Evolutionary conservation across 371 early-diverging fungal genomes (phyloP).

Genomic region (Mucor indicus): DNA sequence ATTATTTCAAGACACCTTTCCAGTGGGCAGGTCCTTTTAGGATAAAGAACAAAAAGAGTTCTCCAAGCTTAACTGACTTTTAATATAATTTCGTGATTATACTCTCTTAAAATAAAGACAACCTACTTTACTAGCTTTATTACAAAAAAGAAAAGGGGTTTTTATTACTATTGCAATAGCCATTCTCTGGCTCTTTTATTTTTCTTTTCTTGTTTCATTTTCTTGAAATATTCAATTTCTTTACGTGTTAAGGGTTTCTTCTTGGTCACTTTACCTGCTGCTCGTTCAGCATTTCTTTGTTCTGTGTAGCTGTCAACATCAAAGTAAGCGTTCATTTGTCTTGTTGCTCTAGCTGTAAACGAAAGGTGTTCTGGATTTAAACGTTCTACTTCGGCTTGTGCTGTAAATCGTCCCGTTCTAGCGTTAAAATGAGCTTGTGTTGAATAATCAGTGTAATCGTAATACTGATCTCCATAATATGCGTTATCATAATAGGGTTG

Average conservation of each 20-base stretch:
- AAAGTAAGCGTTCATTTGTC: slow-evolving; percentile 49
- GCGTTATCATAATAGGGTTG: neutral
- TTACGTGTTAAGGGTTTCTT: slow-evolving; percentile 36
- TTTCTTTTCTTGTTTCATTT: slow-evolving; percentile 43
- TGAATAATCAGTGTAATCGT: slow-evolving; percentile 18
- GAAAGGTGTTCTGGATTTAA: slow-evolving; percentile 39
- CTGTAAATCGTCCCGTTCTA: slow-evolving; percentile 49
- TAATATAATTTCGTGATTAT: too few species aligned
- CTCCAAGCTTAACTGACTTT: too few species aligned
- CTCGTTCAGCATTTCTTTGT: slow-evolving; percentile 23
- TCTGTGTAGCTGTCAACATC: slow-evolving; percentile 48
- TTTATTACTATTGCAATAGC: slow-evolving; percentile 21
- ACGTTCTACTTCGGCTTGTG: slow-evolving; percentile 31
- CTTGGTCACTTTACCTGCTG: slow-evolving; percentile 9
- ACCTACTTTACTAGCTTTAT: too few species aligned
- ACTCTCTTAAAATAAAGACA: too few species aligned
- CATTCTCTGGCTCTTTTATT: slow-evolving; percentile 39
- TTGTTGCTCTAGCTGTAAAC: slow-evolving; percentile 34
- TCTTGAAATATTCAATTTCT: slow-evolving; percentile 41
- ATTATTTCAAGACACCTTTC: too few species aligned
- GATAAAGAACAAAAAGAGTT: too few species aligned
- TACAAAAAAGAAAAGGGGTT: neutral
- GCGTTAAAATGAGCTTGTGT: slow-evolving; percentile 50
- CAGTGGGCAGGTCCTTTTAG: too few species aligned
- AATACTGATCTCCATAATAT: neutral